Conservation (phyloP, 2,329 filamentous ascomycete genomes). For the Chrysoporthe deuterocubensis region DNA sequence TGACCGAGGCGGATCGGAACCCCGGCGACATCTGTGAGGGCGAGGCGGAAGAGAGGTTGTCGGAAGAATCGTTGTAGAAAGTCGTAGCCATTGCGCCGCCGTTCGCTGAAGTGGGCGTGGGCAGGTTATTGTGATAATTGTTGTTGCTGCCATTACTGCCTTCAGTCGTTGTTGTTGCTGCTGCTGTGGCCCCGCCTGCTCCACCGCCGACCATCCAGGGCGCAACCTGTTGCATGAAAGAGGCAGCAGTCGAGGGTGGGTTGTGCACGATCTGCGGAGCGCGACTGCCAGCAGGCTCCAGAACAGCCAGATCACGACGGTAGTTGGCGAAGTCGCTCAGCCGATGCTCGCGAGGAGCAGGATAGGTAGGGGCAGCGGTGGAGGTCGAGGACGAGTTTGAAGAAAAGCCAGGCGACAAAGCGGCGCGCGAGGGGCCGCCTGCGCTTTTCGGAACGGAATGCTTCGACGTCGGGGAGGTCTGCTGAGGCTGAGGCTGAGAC, state of each 20-base stretch:
- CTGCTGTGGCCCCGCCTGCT: constrained; percentile 36
- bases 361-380: constrained; percentile 42
- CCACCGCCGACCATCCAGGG: constrained; percentile 57
- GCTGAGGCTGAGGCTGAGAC: constrained; percentile 33
- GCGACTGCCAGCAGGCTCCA: constrained; percentile 63
- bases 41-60: constrained; percentile 62
- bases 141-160: constrained; percentile 40
- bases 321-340: constrained; percentile 69
- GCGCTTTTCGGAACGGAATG: constrained; percentile 27
- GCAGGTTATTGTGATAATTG: constrained; percentile 29
- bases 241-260: constrained; percentile 55
- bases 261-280: constrained; percentile 55
- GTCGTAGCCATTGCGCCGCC: constrained; percentile 50
- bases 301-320: constrained; percentile 71
- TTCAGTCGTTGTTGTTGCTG: constrained; percentile 24
- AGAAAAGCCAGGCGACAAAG: constrained; percentile 49
- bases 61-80: constrained; percentile 78
- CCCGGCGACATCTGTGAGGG: constrained; percentile 69
- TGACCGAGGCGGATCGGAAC: constrained; percentile 57
- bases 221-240: constrained; percentile 53
- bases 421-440: constrained; percentile 45
- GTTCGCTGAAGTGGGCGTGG: constrained; percentile 41
- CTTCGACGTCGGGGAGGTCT: constrained; percentile 53
- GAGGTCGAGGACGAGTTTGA: constrained; percentile 39
- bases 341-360: constrained; percentile 53